Evolutionary conservation across 345 rosid genomes (phyloP), one percentile per base, ranked within the genome.

Genomic region (Xanthoceras sorbifolium): DNA sequence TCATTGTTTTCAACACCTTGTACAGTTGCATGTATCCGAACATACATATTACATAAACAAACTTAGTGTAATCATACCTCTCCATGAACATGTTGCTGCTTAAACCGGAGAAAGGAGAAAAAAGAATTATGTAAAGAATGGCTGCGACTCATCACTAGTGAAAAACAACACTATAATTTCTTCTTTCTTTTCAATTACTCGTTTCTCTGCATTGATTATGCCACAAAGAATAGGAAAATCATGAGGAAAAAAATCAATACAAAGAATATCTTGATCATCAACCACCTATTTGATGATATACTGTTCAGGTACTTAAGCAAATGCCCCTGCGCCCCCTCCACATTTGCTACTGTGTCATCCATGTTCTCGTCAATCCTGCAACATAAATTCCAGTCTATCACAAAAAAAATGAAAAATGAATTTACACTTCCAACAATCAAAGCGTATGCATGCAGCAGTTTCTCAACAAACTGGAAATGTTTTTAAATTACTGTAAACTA

Each of bases 291-390:
- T 46, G 86, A 82, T 14, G 86, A 85, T 76, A 85, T 83, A 72
- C 86, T 78, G 80, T 81, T 83, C 5, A 85, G 81, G 78, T 82
- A 85, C 82, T 81, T 85, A 65, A 83, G 84, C 77, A 85, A 72
- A 59, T 79, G 80, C 72, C 88, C 88, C 64, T 85, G 88, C 10
- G 86, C 88, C 18, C 88, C 88, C 79, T 85, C 88, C 6, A 85
- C 86, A 55, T 85, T 85, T 59, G 84, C 22, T 66, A 85, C 54
- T 1, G 86, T 73, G 48, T 85, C 86, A 3, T 85, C 88, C 84
- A 85, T 83, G 81, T 85, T 85, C 76, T 85, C 88, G 29, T 85
- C 88, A 72, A 85, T 85, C 84, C 88, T 85, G 81, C 60, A 78
- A 57, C 28, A 44, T n/a, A 61, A 17, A 54, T 50, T 74, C 68